These are phyloP conservation scores for Lecanicillium sp. DNA, from an alignment of 2,329 filamentous ascomycete species.

Conservation along the genomic window DNA sequence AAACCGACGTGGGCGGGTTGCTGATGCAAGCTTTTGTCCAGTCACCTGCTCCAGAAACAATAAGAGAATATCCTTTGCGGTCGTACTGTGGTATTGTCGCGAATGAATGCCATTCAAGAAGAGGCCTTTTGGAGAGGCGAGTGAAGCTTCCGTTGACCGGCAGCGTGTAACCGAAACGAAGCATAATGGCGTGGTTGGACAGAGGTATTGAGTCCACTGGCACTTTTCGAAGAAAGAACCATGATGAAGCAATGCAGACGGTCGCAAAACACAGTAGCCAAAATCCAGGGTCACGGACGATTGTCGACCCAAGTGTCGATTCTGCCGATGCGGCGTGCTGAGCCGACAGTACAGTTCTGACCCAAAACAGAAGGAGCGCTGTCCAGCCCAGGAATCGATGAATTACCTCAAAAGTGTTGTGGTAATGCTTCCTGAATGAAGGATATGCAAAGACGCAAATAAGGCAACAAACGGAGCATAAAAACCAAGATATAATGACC, in stretches of 20 bases:
- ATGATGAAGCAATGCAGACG: conserved; percentile 60
- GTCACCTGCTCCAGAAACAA: conserved; percentile 68
- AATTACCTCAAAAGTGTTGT: conserved; percentile 62
- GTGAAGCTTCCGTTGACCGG: conserved; percentile 39
- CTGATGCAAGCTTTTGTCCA: conserved; percentile 62
- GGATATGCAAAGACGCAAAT: conserved; percentile 61
- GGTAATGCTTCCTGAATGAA: conserved; percentile 50
- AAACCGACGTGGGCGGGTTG: conserved; percentile 52
- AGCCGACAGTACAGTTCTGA: conserved; percentile 48
- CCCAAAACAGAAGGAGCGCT: conserved; percentile 57
- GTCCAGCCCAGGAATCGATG: conserved; percentile 72
- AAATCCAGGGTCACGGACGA: conserved; percentile 38
- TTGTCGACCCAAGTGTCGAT: conserved; percentile 25
- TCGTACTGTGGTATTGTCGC: conserved; percentile 57
- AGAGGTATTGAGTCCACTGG: conserved; percentile 58
- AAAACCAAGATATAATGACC: conserved; percentile 45
- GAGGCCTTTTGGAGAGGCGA: conserved; percentile 53
- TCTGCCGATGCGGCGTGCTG: conserved; percentile 30
- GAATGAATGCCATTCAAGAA: conserved; percentile 69
- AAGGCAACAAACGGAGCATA: conserved; percentile 47
- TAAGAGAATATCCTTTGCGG: conserved; percentile 51
- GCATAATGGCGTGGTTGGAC: conserved; percentile 63
- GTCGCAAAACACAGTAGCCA: conserved; percentile 64
- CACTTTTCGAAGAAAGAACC: conserved; percentile 63
- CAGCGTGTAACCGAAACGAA: conserved; percentile 59